These are phyloP conservation scores for Penicillium argentinense DNA, from an alignment of 495 filamentous ascomycete species.

Conservation along the genomic window DNA sequence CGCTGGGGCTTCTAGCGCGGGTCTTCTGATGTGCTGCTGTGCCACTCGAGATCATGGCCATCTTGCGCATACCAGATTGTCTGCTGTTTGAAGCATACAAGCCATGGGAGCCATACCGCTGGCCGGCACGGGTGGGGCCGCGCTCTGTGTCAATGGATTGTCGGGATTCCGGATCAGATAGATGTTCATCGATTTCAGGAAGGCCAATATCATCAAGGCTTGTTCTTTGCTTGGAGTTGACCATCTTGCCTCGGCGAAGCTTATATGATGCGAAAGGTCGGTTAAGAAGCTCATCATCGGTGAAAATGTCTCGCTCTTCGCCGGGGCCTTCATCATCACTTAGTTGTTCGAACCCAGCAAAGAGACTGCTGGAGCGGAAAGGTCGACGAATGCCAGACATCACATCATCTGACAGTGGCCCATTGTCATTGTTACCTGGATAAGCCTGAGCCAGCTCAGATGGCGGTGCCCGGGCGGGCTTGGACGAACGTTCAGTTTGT, in stretches of 20 bases:
- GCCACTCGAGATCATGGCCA: constrained; percentile 77
- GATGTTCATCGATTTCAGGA: constrained; percentile 43
- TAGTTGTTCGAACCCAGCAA: constrained; percentile 74
- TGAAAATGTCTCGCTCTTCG: constrained; percentile 48
- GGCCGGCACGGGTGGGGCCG: background rate
- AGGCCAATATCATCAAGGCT: constrained; percentile 37
- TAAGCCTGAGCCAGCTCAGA: constrained; percentile 62
- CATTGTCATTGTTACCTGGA: constrained; percentile 82
- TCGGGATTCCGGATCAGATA: constrained; percentile 32
- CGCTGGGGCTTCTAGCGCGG: constrained; percentile 73
- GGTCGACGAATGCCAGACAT: constrained; percentile 64
- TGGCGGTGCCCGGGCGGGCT: constrained; percentile 19
- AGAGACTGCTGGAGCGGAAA: constrained; percentile 76
- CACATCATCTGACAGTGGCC: constrained; percentile 60
- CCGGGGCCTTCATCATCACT: constrained; percentile 47
- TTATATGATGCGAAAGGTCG: constrained; percentile 47
- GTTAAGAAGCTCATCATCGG: constrained; percentile 45
- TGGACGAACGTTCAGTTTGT: constrained; percentile 11
- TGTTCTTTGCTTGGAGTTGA: constrained; percentile 34
- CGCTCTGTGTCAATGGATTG: constrained; percentile 16
- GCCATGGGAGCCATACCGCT: no score
- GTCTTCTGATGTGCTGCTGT: constrained; percentile 64
- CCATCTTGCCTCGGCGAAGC: constrained; percentile 42
- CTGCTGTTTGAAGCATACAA: constrained; percentile 28
- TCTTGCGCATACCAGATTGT: constrained; percentile 56